A percentile compares a stretch with the other conserved stretches of the same genome.
Conservation (phyloP, 441 rosid species). For the Iberis amara region DNA sequence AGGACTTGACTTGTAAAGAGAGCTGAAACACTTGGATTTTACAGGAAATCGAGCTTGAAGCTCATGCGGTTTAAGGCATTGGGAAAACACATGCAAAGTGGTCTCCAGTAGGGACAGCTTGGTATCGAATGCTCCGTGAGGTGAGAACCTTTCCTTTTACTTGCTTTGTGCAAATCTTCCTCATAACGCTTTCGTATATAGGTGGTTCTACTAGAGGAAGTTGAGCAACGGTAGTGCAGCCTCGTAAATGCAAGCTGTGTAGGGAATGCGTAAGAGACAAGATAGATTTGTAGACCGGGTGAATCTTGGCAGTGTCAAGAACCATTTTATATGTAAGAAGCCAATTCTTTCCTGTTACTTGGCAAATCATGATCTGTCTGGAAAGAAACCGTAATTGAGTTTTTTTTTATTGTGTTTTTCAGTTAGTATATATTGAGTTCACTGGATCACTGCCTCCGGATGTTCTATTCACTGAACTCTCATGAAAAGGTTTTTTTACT, state of each 20-base stretch:
- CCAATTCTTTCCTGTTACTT: background rate
- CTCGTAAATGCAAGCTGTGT: conserved; percentile 80
- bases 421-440: conserved; percentile 92
- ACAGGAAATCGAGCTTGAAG: conserved; percentile 95
- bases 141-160: conserved; percentile 29
- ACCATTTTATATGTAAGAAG: conserved; percentile 88
- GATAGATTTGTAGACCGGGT: conserved; percentile 34
- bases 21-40: conserved; percentile 8
- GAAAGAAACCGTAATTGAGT: background rate
- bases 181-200: conserved; percentile 14
- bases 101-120: conserved; percentile 97
- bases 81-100: conserved; percentile 95
- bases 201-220: conserved; percentile 60
- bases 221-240: conserved; percentile 70
- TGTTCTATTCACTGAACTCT: conserved; percentile 72
- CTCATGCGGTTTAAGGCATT: conserved; percentile 84
- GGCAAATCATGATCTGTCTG: background rate
- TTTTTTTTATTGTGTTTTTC: conserved; percentile 8
- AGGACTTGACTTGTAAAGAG: background rate
- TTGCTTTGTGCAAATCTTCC: background rate
- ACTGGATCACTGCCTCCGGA: conserved; percentile 84
- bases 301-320: conserved; percentile 58
- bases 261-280: conserved; percentile 42
- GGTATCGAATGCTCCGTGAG: conserved; percentile 98
- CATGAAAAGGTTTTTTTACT: too few species aligned